Base-by-base conservation (phyloP, 192 early-diverging fungal species). In the Podila verticillata region DNA sequence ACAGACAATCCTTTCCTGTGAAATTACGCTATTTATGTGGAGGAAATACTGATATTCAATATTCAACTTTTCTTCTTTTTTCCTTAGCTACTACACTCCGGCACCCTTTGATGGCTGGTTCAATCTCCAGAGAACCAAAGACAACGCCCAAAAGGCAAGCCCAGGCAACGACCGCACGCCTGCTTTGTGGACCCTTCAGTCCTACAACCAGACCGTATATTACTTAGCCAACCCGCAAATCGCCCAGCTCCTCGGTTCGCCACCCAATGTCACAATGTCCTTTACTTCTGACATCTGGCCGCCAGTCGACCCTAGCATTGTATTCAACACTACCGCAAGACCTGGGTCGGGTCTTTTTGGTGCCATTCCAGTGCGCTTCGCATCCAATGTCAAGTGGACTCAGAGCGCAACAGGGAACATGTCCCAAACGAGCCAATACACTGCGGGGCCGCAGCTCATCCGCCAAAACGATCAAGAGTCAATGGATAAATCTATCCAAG, bases 51-150 rank as follows among this genome's bases (percentile, higher is more conserved):
- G 39, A 44, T 15, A n/a, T n/a, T n/a, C n/a, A n/a, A n/a, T 15
- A 44, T 44, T 15, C 39, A 12, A 10, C 6, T 17, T 4, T 5
- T 54, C 20, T 54, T 0, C 44, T 47, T 54, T 10, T 24, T 8
- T 54, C 9, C 39, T 44, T 48, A 79, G 75, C n/a, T 72, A 63
- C 22, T 79, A 67, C 22, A 54, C 44, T 0, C 68, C 69, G 4
- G 36, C 64, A 0, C 75, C 75, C 30, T 8, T 48, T 28, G 17
- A 12, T 2, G 75, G 75, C 17, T 79, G 75, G 75, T 79, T 71
- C 20, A 57, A 72, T n/a, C 7, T 67, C 7, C 9, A 48, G 29
- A 24, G 66, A 26, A 2, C 26, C 2, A 34, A 26, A 32, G 22
- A 51, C 57, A 6, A 48, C 58, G 19, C 58, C 57, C 44, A 24